phyloP scores from a whole-genome alignment of 1,284 basidiomycete species.

The Trametes pubescens region DNA sequence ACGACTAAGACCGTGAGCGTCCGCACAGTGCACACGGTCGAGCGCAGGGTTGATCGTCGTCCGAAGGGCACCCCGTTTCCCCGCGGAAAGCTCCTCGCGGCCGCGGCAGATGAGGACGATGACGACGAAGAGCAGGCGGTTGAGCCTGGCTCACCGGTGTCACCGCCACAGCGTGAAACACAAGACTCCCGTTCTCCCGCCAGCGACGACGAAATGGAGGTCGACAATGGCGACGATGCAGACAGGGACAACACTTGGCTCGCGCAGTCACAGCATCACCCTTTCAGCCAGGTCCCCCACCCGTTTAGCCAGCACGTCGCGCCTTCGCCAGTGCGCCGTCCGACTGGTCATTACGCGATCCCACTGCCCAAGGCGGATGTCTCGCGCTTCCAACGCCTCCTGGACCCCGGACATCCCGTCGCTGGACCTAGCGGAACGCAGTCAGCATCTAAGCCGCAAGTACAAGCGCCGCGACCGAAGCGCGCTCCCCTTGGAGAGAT shows the following conservation, averaged over 20 bases:
- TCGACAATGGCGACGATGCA: slow-evolving; percentile 6
- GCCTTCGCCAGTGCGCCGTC: background rate
- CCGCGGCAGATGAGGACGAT: background rate
- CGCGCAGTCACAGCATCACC: slow-evolving; percentile 28
- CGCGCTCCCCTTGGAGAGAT: background rate
- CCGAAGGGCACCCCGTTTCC: slow-evolving; percentile 12
- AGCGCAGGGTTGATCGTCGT: slow-evolving; percentile 11
- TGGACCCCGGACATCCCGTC: background rate
- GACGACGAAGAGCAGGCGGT: background rate
- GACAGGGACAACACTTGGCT: background rate
- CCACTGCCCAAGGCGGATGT: slow-evolving; percentile 18
- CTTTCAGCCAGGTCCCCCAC: slow-evolving; percentile 33
- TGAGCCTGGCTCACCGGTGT: background rate
- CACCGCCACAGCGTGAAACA: background rate
- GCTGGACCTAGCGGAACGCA: background rate
- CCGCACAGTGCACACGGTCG: slow-evolving; percentile 22
- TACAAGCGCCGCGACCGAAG: slow-evolving; percentile 1
- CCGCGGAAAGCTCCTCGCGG: background rate
- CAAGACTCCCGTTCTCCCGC: background rate
- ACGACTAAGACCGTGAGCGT: slow-evolving; percentile 25
- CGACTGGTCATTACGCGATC: background rate
- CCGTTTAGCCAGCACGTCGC: slow-evolving; percentile 7
- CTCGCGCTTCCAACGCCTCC: slow-evolving; percentile 20
- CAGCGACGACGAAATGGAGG: background rate
- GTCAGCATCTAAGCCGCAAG: background rate